Evolutionary conservation across 345 rosid species (phyloP).

Genomic region (Triadica sebifera): DNA sequence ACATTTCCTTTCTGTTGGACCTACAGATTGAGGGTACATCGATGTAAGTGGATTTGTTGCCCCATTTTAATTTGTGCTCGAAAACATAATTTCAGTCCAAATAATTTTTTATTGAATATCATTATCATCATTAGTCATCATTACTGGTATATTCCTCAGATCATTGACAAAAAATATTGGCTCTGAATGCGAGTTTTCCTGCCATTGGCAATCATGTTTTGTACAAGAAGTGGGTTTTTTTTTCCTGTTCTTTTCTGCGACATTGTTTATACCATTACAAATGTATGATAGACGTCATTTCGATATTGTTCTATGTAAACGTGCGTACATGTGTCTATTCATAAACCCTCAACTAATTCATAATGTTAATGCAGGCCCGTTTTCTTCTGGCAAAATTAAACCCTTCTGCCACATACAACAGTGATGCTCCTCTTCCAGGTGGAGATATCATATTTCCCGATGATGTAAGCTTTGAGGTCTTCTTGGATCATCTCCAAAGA

Average conservation of each 20-base stretch:
- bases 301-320: no score
- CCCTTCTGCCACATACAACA: slow-evolving; percentile 72
- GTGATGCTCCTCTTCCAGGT: slow-evolving; percentile 42
- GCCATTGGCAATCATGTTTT: no score
- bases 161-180: no score
- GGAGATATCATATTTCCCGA: slow-evolving; percentile 78
- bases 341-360: not conserved
- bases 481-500: slow-evolving; percentile 92
- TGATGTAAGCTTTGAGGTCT: slow-evolving; percentile 91
- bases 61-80: not conserved
- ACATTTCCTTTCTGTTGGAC: not conserved
- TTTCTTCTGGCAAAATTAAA: slow-evolving; percentile 90
- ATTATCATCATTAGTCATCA: not conserved
- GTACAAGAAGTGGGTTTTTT: no score
- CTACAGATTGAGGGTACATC: not conserved
- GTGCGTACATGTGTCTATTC: not conserved
- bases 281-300: no score
- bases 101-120: not conserved
- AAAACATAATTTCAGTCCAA: not conserved
- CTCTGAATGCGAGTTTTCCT: no score
- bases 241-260: no score
- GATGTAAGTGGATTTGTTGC: not conserved
- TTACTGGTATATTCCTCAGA: not conserved
- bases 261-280: no score
- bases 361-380: slow-evolving; percentile 62